These are phyloP conservation scores for Pilobolus umbonatus DNA, from an alignment of 192 early-diverging fungal genomes.

Conservation along the genomic window DNA sequence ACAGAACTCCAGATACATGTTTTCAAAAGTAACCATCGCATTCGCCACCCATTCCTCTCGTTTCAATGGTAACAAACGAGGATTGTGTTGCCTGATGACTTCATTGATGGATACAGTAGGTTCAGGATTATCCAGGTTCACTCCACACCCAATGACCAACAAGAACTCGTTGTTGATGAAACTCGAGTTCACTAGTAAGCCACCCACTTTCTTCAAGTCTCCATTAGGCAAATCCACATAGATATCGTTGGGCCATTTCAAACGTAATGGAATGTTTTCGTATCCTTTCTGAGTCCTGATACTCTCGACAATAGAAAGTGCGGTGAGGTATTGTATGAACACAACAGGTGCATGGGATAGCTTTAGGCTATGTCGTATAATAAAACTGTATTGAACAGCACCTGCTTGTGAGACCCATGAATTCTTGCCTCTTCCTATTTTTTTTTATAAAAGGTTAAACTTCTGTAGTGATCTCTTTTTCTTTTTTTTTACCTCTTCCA, in stretches of 20 bases:
- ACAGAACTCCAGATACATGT: slow-evolving; percentile 70
- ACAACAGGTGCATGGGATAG: slow-evolving; percentile 60
- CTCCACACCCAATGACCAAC: slow-evolving; percentile 83
- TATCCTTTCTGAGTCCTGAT: slow-evolving; percentile 65
- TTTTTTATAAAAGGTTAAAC: not conserved
- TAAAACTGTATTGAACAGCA: slow-evolving; percentile 82
- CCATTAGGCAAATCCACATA: slow-evolving; percentile 61
- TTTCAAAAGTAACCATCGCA: slow-evolving; percentile 69
- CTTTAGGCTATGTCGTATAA: slow-evolving; percentile 65
- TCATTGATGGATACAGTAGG: slow-evolving; percentile 89
- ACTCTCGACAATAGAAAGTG: slow-evolving; percentile 78
- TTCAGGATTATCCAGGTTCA: slow-evolving; percentile 79
- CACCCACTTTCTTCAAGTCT: slow-evolving; percentile 75
- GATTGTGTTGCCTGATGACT: slow-evolving; percentile 60
- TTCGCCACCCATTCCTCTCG: slow-evolving; percentile 64
- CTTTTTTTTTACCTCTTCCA: slow-evolving; percentile 51
- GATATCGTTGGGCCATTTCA: slow-evolving; percentile 99
- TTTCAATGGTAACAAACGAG: slow-evolving; percentile 48
- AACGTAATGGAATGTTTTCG: slow-evolving; percentile 71
- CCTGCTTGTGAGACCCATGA: slow-evolving; percentile 93
- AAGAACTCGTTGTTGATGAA: slow-evolving; percentile 67
- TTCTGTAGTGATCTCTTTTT: not conserved
- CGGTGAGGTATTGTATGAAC: slow-evolving; percentile 93
- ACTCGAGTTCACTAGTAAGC: slow-evolving; percentile 83
- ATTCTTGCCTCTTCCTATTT: slow-evolving; percentile 82